Base-by-base conservation (phyloP, 2,329 filamentous ascomycete genomes). In the Ceratocystis colombiana region DNA sequence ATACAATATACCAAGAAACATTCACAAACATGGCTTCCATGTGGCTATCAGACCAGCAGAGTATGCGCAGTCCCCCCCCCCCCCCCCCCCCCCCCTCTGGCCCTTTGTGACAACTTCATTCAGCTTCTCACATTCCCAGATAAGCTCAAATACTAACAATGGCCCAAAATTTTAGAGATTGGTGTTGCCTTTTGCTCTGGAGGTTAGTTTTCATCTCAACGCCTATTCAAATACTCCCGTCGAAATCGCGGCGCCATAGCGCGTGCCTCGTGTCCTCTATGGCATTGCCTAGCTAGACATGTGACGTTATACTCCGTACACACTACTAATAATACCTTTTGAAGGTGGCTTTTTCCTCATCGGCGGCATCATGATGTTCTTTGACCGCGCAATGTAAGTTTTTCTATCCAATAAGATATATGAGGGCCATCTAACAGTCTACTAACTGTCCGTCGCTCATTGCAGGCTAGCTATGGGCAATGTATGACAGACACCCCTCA, bases 141-240 rank as follows among this genome's bases (percentile, higher is more conserved):
- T 50, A 61, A 25, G 8, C 25, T n/a, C 17, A 41, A 53, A 8
- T 69, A 71, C 73, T 76, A 71, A 61, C 62, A 28, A 28, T 61
- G 20, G 33, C 62, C 53, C 64, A 45, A 5, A 59, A n/a, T 64
- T 66, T 71, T 73, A 97, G 94, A 99, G 78, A 88, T 97, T 73
- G 94, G 94, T 72, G 92, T 96, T 69, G 90, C 92, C 75, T 99
- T 99, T 81, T 97, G 94, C 83, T 94, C 90, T 74, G 93, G 91
- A 73, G 93, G 92, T 96, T 87, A 71, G 89, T 71, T 22, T 30
- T 7, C n/a, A 5, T n/a, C 10, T 15, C 25, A 37, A 5, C 5
- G 3, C 15, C 28, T 15, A 37, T 33, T n/a, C 17, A 8, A 20
- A 30, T n/a, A 4, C 12, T 59, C 28, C 8, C 30, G 20, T n/a